Evolutionary conservation across 1,139 yeast species (phyloP).

Genomic region (Oligophagozyma castellii): DNA sequence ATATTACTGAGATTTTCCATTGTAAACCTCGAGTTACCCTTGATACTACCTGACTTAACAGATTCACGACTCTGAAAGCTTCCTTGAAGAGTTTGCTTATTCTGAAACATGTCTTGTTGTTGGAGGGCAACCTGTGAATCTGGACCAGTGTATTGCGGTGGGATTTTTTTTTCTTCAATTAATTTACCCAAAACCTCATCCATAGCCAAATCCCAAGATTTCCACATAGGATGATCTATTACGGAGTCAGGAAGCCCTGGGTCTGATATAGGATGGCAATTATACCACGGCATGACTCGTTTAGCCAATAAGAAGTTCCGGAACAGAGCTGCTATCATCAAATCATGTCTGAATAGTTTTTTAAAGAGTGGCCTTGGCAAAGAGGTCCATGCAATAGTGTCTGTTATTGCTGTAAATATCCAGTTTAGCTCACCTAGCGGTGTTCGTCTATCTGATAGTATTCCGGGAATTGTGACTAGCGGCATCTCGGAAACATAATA

Average conservation of each 20-base stretch:
- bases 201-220: conserved; percentile 94
- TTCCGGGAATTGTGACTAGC: conserved; percentile 72
- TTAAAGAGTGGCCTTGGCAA: conserved; percentile 81
- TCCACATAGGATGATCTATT: conserved; percentile 90
- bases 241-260: conserved; percentile 82
- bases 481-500: conserved; percentile 26
- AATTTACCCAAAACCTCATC: conserved; percentile 80
- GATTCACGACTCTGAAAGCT: conserved; percentile 10
- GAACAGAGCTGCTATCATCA: conserved; percentile 92
- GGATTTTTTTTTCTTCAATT: conserved; percentile 27
- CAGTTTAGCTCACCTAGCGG: conserved; percentile 94
- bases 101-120: conserved; percentile 17
- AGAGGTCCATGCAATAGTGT: conserved; percentile 95
- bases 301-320: conserved; percentile 85
- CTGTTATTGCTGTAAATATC: conserved; percentile 97
- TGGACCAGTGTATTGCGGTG: conserved; percentile 17
- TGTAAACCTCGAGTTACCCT: conserved; percentile 19
- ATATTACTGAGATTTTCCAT: conserved; percentile 24
- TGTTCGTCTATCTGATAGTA: conserved; percentile 81
- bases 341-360: conserved; percentile 81
- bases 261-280: conserved; percentile 89
- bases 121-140: conserved; percentile 17
- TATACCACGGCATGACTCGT: conserved; percentile 84
- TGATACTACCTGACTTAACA: conserved; percentile 12
- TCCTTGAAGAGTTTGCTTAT: conserved; percentile 8